A percentile compares a stretch with the other conserved stretches of the same genome.
Evolutionary conservation across 331 rosid species (phyloP).

Genomic region (Rosa hybrid): DNA sequence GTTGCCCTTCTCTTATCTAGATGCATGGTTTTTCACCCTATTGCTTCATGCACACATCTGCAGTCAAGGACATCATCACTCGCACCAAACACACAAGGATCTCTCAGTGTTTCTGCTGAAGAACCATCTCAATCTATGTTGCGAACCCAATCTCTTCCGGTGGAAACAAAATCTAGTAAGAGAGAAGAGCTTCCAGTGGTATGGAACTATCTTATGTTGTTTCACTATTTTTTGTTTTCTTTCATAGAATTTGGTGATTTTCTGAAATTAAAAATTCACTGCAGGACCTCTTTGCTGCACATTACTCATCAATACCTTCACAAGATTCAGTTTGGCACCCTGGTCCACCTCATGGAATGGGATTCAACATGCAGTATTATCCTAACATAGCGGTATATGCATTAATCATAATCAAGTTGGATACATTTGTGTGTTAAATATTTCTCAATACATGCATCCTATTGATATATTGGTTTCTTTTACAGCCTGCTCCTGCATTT

Average conservation of each 20-base stretch:
- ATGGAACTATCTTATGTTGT: conserved; percentile 21
- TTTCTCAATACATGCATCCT: not conserved
- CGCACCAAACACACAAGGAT: conserved; percentile 26
- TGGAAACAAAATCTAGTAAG: conserved; percentile 39
- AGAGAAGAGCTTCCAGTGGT: conserved; percentile 80
- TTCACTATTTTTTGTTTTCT: conserved; percentile 1
- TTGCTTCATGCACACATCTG: conserved; percentile 25
- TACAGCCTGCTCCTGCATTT: conserved; percentile 53
- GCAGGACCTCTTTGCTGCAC: conserved; percentile 75
- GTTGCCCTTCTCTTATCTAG: conserved; percentile 3
- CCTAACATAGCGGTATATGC: conserved; percentile 48
- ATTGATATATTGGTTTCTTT: conserved; percentile 29
- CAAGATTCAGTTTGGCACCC: conserved; percentile 56
- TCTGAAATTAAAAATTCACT: conserved; percentile 26
- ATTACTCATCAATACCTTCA: conserved; percentile 44
- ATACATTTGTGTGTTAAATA: conserved; percentile 1
- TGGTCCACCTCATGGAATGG: conserved; percentile 52
- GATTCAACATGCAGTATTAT: conserved; percentile 60
- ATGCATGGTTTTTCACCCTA: not conserved
- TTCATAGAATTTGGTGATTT: not conserved
- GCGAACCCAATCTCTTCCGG: conserved; percentile 28
- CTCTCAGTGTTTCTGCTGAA: conserved; percentile 34
- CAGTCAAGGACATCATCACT: conserved; percentile 35
- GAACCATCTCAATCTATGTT: conserved; percentile 36
- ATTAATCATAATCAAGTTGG: not conserved